These are phyloP conservation scores for Trifolium dubium DNA, from an alignment of 306 rosid genomes.

Conservation along the genomic window DNA sequence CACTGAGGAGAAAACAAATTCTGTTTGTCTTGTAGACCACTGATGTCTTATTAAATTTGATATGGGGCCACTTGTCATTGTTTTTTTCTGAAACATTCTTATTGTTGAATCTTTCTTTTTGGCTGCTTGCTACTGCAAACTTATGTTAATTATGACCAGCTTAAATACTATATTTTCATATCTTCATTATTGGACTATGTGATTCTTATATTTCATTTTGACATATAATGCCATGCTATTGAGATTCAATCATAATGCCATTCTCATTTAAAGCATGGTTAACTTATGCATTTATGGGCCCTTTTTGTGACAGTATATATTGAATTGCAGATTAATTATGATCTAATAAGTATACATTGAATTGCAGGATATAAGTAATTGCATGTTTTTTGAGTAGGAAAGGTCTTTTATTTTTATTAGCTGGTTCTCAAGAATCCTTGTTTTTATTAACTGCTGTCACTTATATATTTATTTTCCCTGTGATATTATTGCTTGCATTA, in stretches of 20 bases:
- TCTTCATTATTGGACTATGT: neutral
- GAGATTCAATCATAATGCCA: neutral
- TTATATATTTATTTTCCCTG: constrained; percentile 23
- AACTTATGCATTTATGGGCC: constrained; percentile 7
- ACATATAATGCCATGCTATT: neutral
- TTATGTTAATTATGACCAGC: neutral
- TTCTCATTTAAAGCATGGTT: constrained; percentile 13
- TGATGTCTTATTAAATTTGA: neutral
- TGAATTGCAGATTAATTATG: constrained; percentile 11
- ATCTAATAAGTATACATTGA: constrained; percentile 9
- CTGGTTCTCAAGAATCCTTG: constrained; percentile 18
- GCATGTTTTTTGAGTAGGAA: constrained; percentile 9
- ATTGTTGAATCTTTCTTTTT: constrained; percentile 23
- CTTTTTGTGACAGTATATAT: neutral
- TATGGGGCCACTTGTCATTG: constrained; percentile 17
- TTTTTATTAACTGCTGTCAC: constrained; percentile 16
- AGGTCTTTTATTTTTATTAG: constrained; percentile 2
- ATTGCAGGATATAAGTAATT: constrained; percentile 10
- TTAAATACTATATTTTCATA: constrained; percentile 10
- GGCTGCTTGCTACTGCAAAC: neutral
- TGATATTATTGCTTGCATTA: constrained; percentile 30
- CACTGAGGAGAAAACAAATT: constrained; percentile 7
- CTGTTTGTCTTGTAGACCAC: constrained; percentile 3
- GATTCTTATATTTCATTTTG: constrained; percentile 17
- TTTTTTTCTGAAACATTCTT: constrained; percentile 26